Percentiles rank a stretch among this genome's conserved stretches.
Conservation (phyloP, 2,329 filamentous ascomycete genomes). For the Aspergillus awamori region DNA sequence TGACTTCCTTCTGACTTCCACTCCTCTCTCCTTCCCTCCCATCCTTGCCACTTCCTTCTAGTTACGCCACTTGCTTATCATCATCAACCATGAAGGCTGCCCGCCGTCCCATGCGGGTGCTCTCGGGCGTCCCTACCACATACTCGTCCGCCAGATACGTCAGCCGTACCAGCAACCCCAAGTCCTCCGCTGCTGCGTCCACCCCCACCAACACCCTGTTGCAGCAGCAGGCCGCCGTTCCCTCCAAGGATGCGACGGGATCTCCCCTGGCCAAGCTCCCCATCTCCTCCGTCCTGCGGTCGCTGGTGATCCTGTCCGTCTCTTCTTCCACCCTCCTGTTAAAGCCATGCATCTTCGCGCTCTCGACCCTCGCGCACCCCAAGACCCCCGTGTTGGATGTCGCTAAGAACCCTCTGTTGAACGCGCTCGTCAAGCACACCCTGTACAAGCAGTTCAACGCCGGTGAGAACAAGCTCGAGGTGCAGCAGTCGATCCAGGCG, state of each 20-base stretch:
- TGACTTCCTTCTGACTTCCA: not conserved
- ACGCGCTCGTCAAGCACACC: constrained; percentile 49
- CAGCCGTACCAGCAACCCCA: constrained; percentile 37
- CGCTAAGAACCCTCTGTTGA: constrained; percentile 51
- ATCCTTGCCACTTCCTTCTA: not conserved
- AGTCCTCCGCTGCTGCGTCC: constrained; percentile 34
- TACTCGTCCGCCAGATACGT: constrained; percentile 29
- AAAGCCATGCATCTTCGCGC: constrained; percentile 69
- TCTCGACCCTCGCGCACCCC: constrained; percentile 59
- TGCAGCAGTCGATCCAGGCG: constrained; percentile 48
- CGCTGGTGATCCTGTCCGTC: constrained; percentile 40
- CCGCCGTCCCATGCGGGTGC: constrained; percentile 30
- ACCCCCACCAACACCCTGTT: constrained; percentile 26
- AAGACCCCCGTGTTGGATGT: constrained; percentile 51
- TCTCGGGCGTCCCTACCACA: constrained; percentile 15
- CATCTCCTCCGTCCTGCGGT: constrained; percentile 42
- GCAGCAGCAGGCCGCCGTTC: constrained; percentile 24
- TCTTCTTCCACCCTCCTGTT: constrained; percentile 60
- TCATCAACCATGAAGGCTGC: constrained; percentile 34
- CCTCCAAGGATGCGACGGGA: constrained; percentile 28
- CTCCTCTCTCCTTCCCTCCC: not conserved
- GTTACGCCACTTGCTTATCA: constrained; percentile 8
- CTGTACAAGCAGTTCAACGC: constrained; percentile 63
- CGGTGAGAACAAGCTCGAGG: constrained; percentile 53
- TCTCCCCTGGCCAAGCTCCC: constrained; percentile 41